phyloP scores from a whole-genome alignment of 257 asterid genomes.

The Henckelia pumila region DNA sequence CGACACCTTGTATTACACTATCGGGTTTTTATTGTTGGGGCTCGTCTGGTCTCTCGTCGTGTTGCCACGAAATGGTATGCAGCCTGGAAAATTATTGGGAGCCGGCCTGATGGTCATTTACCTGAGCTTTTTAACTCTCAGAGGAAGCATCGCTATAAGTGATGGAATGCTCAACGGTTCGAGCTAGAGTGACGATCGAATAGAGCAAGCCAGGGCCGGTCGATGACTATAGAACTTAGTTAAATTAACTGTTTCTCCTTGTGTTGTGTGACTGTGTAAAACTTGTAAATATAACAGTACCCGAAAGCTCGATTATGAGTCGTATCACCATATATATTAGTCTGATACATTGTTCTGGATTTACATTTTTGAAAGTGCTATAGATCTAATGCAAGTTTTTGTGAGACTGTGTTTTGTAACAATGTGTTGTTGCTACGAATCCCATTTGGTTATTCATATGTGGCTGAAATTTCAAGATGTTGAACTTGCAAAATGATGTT shows the following conservation, averaged over 20 bases:
- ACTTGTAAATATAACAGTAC: background rate
- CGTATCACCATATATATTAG: background rate
- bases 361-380: background rate
- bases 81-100: conserved; percentile 59
- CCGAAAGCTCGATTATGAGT: background rate
- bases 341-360: background rate
- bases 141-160: conserved; percentile 52
- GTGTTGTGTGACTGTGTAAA: background rate
- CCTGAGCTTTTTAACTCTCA: conserved; percentile 45
- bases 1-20: conserved; percentile 55
- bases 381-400: no score
- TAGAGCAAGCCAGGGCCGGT: background rate
- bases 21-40: conserved; percentile 52
- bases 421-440: no score
- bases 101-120: conserved; percentile 62
- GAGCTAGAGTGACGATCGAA: conserved; percentile 11
- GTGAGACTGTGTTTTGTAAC: no score
- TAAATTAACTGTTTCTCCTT: conserved; percentile 1
- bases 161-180: conserved; percentile 40
- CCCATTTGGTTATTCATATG: no score
- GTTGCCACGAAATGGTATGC: conserved; percentile 61
- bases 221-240: no score
- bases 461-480: no score
- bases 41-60: conserved; percentile 67
- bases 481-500: no score